Evolutionary conservation across 2,329 filamentous ascomycete species (phyloP).

Genomic region (Apiospora malaysiana): DNA sequence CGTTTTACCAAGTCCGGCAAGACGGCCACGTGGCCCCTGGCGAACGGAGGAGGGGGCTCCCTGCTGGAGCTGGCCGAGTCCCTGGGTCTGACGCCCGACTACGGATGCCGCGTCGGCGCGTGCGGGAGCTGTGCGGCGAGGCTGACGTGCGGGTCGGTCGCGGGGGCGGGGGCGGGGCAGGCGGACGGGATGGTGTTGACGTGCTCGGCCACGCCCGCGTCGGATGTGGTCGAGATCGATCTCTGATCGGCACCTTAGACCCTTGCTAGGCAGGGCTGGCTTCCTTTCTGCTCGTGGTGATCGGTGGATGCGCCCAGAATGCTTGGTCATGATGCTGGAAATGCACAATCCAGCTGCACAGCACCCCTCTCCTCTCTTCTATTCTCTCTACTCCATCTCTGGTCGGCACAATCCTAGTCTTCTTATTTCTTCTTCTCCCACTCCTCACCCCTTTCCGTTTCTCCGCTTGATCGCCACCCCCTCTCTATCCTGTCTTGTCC

Average conservation of each 20-base stretch:
- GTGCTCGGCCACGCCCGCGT: conserved; percentile 32
- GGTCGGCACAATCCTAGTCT: no score
- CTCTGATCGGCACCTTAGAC: neutral
- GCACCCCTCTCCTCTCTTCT: no score
- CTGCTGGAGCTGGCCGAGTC: conserved; percentile 35
- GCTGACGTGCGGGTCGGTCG: conserved; percentile 31
- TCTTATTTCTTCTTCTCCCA: neutral
- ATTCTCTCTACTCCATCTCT: no score
- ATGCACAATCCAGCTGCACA: no score
- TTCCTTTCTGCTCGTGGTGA: no score
- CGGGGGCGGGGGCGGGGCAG: conserved; percentile 29
- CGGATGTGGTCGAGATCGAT: conserved; percentile 26
- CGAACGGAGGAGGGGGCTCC: conserved; percentile 27
- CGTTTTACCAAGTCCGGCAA: conserved; percentile 15
- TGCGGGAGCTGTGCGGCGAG: conserved; percentile 33
- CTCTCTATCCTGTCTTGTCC: no score
- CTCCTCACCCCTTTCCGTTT: no score
- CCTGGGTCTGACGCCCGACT: conserved; percentile 33
- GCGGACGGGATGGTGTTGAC: conserved; percentile 32
- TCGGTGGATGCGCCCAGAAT: no score
- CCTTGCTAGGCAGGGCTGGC: no score
- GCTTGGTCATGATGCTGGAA: no score
- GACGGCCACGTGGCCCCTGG: conserved; percentile 29
- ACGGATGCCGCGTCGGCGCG: conserved; percentile 32
- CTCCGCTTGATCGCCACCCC: no score